Base-by-base conservation (phyloP, 768 basidiomycete species). In the Podaxis sp. region DNA sequence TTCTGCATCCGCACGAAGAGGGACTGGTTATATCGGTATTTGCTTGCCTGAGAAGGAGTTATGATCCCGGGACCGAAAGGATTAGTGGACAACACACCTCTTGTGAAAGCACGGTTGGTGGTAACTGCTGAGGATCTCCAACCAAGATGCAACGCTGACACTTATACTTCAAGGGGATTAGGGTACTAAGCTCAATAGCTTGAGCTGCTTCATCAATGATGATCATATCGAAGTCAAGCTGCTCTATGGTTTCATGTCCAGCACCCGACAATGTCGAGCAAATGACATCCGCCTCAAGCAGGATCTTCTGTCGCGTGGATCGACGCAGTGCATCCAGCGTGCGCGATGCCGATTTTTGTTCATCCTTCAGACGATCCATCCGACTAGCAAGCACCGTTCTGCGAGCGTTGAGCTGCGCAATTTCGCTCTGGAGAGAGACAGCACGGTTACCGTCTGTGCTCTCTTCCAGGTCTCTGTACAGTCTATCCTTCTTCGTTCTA, bases 181-280 rank as follows among this genome's bases (percentile, higher is more conserved):
- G 76, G 7, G 96, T 93, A 66, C 93, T 94, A 46, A 98, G 81
- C 74, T 99, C 97, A 52, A 98, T 90, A 15, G 96, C 90, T 74
- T 99, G 97, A 0, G 96, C 96, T 1, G 97, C 97, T 74, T 99
- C 97, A 70, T 99, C 97, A 63, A 99, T 96, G 72, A 99, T 88
- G 67, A 99, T 84, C 76, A 96, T 92, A 67, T 97, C 96, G 71
- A 98, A 98, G 56, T 96, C 90, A 65, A 93, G 84, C 38, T 83
- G 80, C 61, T 91, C 86, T 46, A 99, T 80, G 52, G 83, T 82
- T 15, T 97, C 96, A 66, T 97, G 93, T 3, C 96, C 97, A 17
- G 96, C 83, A 36, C 96, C 96, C 6, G 96, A 94, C 19, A 99
- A 80, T 0, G 97, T 99, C 43, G 88, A 82, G 71, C 97, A 99